A percentile compares a stretch with the other conserved stretches of the same genome.
phyloP scores from a whole-genome alignment of 2,329 filamentous ascomycete species.

The Claviceps cyperi region DNA sequence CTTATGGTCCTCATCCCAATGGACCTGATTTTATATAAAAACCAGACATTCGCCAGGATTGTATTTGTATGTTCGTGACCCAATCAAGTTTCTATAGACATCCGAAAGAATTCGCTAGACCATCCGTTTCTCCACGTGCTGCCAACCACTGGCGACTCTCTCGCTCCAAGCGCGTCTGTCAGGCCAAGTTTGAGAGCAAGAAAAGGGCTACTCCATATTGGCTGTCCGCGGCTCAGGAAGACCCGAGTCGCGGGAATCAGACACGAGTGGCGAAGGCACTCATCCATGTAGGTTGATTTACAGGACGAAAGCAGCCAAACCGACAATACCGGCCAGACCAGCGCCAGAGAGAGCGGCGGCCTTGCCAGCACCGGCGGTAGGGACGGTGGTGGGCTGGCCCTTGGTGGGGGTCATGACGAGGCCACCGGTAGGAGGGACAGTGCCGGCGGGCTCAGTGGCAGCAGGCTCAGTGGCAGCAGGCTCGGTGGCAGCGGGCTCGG shows the following conservation, averaged over 20 bases:
- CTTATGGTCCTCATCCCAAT: slow-evolving; percentile 2
- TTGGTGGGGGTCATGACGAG: slow-evolving; percentile 11
- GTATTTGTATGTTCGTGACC: slow-evolving; percentile 21
- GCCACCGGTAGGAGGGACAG: slow-evolving; percentile 4
- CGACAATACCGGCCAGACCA: slow-evolving; percentile 45
- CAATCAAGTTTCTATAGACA: slow-evolving; percentile 20
- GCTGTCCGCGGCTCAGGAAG: not conserved
- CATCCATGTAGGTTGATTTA: slow-evolving; percentile 31
- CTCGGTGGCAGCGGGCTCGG: not conserved
- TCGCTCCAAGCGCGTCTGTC: too few relatives aligned
- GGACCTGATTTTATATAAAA: slow-evolving; percentile 10
- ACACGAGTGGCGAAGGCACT: slow-evolving; percentile 10
- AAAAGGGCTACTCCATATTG: too few relatives aligned
- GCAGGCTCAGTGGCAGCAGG: not conserved
- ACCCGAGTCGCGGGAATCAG: not conserved
- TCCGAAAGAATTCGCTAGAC: slow-evolving; percentile 14
- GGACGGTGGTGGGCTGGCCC: slow-evolving; percentile 22
- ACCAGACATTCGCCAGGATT: not conserved
- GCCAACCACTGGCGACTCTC: too few relatives aligned
- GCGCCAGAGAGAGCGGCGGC: slow-evolving; percentile 41
- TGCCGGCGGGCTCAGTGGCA: not conserved
- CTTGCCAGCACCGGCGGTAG: slow-evolving; percentile 43
- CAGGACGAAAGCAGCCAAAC: slow-evolving; percentile 42
- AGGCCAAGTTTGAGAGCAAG: too few relatives aligned
- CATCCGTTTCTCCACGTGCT: slow-evolving; percentile 1